Conservation (phyloP, 2,329 filamentous ascomycete genomes). For the Herpotrichia juniperi region DNA sequence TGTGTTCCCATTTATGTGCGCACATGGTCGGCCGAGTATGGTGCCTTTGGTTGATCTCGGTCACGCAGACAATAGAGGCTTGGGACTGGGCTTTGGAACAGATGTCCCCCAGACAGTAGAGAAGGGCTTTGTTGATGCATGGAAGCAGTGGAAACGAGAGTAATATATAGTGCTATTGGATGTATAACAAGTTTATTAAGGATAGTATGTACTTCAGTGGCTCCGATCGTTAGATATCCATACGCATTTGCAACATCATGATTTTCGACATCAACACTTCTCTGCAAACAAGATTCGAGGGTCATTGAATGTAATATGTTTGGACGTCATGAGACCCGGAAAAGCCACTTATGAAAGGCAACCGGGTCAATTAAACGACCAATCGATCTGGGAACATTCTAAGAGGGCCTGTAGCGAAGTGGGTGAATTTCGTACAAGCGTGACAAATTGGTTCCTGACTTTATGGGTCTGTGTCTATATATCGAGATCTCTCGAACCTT, state of each 20-base stretch:
- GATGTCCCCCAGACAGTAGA: not conserved
- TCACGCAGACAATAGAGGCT: not conserved
- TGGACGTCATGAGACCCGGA: conserved; percentile 46
- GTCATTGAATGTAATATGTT: conserved; percentile 24
- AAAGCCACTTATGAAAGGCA: conserved; percentile 38
- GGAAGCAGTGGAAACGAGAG: conserved; percentile 11
- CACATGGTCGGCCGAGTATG: conserved; percentile 69
- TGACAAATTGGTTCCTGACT: conserved; percentile 48
- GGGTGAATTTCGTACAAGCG: conserved; percentile 43
- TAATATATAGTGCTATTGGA: not conserved
- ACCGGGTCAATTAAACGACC: conserved; percentile 48
- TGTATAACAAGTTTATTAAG: not conserved
- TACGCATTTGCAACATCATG: not conserved
- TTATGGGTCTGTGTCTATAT: too few relatives aligned
- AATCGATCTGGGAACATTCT: conserved; percentile 46
- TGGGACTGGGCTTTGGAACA: not conserved
- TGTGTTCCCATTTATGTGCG: conserved; percentile 81
- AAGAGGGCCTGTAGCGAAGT: conserved; percentile 47
- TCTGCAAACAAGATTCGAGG: not conserved
- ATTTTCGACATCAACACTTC: not conserved
- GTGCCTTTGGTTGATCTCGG: conserved; percentile 50
- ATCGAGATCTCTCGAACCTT: not conserved
- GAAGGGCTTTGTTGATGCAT: conserved; percentile 10
- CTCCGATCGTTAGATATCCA: conserved; percentile 3
- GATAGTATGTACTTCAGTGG: not conserved